These are phyloP conservation scores for Strigomonas culicis DNA, from an alignment of 208 protist genomes.

Conservation along the genomic window DNA sequence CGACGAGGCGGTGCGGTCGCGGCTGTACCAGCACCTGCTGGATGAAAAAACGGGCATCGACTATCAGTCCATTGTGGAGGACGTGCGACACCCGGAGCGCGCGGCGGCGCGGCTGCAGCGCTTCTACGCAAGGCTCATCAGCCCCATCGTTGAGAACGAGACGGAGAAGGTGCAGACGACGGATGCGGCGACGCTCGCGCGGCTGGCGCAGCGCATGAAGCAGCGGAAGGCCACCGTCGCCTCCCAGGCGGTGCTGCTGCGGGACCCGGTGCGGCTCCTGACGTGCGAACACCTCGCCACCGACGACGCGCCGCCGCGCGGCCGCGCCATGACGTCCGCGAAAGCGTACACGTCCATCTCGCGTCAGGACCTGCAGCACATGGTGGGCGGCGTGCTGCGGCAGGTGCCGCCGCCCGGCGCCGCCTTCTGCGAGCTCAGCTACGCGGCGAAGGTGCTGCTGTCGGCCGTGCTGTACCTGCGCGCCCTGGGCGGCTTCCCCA, in stretches of 20 bases:
- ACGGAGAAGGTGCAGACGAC: not conserved
- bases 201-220: not conserved
- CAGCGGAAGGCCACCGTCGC: conserved; percentile 19
- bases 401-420: conserved; percentile 21
- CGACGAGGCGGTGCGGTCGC: not conserved
- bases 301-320: conserved; percentile 22
- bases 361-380: conserved; percentile 15
- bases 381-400: conserved; percentile 25
- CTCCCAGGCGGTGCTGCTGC: conserved; percentile 42
- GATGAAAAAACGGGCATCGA: conserved; percentile 8
- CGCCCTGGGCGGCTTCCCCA: conserved; percentile 76
- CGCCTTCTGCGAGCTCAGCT: conserved; percentile 48
- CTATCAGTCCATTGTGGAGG: conserved; percentile 6
- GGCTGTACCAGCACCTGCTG: not conserved
- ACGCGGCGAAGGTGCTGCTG: conserved; percentile 67
- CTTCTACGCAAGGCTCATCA: not conserved
- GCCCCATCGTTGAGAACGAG: conserved; percentile 4
- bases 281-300: conserved; percentile 42
- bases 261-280: conserved; percentile 38
- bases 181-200: not conserved
- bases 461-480: conserved; percentile 69
- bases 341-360: not conserved
- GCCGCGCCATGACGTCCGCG: not conserved
- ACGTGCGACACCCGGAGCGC: conserved; percentile 6
- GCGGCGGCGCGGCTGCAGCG: not conserved